phyloP scores from a whole-genome alignment of 257 asterid species.

The Handroanthus guayacan region DNA sequence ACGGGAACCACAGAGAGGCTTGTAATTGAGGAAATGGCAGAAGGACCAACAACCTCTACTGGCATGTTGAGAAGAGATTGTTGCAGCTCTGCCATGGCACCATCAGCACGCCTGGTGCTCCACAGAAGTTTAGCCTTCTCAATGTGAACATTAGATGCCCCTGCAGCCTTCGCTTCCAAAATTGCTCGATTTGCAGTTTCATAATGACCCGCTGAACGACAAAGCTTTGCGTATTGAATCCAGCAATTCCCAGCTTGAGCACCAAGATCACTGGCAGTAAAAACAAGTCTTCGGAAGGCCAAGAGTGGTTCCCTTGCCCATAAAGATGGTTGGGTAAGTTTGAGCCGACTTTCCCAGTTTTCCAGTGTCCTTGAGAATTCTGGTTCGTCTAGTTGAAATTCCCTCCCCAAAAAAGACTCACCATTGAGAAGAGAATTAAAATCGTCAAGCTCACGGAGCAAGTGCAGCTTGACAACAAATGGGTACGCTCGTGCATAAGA shows the following conservation, averaged over 20 bases:
- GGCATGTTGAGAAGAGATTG: constrained; percentile 95
- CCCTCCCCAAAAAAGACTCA: constrained; percentile 74
- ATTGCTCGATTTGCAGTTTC: constrained; percentile 97
- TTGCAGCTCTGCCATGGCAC: constrained; percentile 97
- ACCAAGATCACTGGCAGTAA: constrained; percentile 76
- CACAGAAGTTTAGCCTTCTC: constrained; percentile 99
- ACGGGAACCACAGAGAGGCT: constrained; percentile 85
- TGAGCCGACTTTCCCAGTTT: constrained; percentile 93
- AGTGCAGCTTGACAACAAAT: constrained; percentile 91
- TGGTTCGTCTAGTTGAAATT: constrained; percentile 63
- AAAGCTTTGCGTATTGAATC: constrained; percentile 95
- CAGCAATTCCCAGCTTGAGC: constrained; percentile 90
- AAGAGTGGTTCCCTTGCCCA: constrained; percentile 99
- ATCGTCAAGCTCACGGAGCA: constrained; percentile 96
- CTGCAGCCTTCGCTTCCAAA: constrained; percentile 84
- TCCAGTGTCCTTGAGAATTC: constrained; percentile 67
- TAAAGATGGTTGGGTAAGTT: constrained; percentile 90
- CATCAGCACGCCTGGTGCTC: constrained; percentile 93
- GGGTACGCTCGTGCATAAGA: constrained; percentile 98
- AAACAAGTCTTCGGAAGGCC: constrained; percentile 93
- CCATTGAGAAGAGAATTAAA: constrained; percentile 80
- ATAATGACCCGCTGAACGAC: constrained; percentile 97
- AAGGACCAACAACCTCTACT: constrained; percentile 79
- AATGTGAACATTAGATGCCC: constrained; percentile 87
- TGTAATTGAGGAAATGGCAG: constrained; percentile 85